Evolutionary conservation across 768 basidiomycete genomes (phyloP).

Genomic region (Rhizopogon sp.): DNA sequence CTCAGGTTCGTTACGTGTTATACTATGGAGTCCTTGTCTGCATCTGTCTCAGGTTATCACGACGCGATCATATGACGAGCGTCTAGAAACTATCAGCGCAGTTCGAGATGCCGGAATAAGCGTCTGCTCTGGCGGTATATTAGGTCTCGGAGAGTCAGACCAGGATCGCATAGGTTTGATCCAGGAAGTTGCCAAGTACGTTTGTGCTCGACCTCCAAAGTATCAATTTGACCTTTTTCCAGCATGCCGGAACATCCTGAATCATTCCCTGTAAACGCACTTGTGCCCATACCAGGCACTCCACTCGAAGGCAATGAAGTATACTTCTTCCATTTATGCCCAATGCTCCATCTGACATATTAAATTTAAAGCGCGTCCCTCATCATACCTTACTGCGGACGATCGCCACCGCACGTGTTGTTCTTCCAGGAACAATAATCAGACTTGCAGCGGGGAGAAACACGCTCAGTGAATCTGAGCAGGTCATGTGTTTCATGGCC

Average conservation of each 20-base stretch:
- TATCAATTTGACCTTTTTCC: slow-evolving; percentile 3
- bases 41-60: slow-evolving; percentile 74
- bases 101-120: slow-evolving; percentile 95
- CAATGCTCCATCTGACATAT: slow-evolving; percentile 7
- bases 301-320: slow-evolving; percentile 90
- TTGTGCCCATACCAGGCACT: slow-evolving; percentile 94
- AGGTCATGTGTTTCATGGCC: slow-evolving; percentile 98
- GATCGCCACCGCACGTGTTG: slow-evolving; percentile 91
- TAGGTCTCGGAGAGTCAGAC: slow-evolving; percentile 91
- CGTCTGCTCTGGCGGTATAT: slow-evolving; percentile 94
- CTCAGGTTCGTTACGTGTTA: slow-evolving; percentile 49
- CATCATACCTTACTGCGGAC: slow-evolving; percentile 86
- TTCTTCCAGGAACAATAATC: slow-evolving; percentile 89
- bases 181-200: slow-evolving; percentile 87
- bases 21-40: not conserved
- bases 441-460: slow-evolving; percentile 92
- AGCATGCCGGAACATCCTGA: slow-evolving; percentile 98
- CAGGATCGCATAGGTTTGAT: slow-evolving; percentile 90
- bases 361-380: slow-evolving; percentile 56
- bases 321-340: slow-evolving; percentile 11
- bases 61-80: slow-evolving; percentile 90
- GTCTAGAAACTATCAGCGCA: slow-evolving; percentile 82
- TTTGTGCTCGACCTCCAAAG: slow-evolving; percentile 3
- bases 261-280: slow-evolving; percentile 96
- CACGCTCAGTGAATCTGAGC: slow-evolving; percentile 83